Percentiles rank a stretch among this genome's conserved stretches.
These are phyloP conservation scores for Phytopythium mirpurense DNA, from an alignment of 352 stramenopile genomes.

Conservation along the genomic window DNA sequence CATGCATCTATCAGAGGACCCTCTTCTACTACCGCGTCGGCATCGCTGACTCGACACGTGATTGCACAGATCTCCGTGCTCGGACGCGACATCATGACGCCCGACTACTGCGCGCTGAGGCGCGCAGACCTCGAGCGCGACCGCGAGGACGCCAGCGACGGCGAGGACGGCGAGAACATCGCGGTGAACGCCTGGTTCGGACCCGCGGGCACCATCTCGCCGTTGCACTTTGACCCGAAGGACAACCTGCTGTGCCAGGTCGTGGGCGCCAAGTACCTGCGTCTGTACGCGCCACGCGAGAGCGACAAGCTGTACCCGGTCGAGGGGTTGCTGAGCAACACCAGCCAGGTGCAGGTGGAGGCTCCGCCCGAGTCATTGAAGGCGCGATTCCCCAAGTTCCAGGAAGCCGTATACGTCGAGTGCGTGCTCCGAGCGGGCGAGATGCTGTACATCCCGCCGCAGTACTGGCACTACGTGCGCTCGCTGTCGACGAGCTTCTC, in stretches of 20 bases:
- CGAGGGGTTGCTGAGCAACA: conserved; percentile 83
- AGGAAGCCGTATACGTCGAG: conserved; percentile 47
- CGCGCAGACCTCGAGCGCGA: conserved; percentile 20
- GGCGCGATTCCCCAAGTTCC: conserved; percentile 44
- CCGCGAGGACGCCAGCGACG: conserved; percentile 7
- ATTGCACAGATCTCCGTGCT: conserved; percentile 64
- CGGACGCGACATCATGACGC: conserved; percentile 73
- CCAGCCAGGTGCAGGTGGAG: conserved; percentile 70
- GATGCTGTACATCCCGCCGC: conserved; percentile 86
- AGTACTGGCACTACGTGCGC: conserved; percentile 87
- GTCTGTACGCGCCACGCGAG: conserved; percentile 66
- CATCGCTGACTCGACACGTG: not conserved
- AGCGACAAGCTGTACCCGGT: conserved; percentile 77
- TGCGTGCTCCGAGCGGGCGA: conserved; percentile 64
- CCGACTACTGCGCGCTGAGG: conserved; percentile 85
- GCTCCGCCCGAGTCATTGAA: conserved; percentile 21
- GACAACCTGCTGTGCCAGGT: conserved; percentile 90
- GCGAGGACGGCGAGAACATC: conserved; percentile 57
- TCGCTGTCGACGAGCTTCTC: conserved; percentile 80
- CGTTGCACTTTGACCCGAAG: conserved; percentile 86
- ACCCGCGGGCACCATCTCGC: conserved; percentile 71
- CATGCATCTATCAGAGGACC: conserved; percentile 2
- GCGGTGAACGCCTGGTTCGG: conserved; percentile 88
- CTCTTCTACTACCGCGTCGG: too few species aligned
- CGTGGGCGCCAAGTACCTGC: conserved; percentile 77